phyloP scores from a whole-genome alignment of 768 basidiomycete species.

The Tylopilus vinaceipallidus region DNA sequence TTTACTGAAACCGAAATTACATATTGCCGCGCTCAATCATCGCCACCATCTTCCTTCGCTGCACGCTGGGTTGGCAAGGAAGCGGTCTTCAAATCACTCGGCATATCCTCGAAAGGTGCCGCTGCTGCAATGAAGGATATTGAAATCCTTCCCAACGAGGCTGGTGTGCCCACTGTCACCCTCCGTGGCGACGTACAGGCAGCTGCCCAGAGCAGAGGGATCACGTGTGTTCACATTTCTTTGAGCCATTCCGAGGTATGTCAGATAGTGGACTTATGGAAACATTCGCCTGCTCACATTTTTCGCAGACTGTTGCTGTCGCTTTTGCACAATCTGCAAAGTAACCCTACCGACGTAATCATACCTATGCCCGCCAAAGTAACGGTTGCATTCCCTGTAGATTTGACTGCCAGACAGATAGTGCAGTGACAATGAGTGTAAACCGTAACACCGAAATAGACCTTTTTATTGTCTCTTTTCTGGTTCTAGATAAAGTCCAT shows the following conservation, averaged over 20 bases:
- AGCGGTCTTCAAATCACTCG: conserved; percentile 94
- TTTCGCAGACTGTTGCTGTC: conserved; percentile 69
- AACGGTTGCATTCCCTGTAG: background rate
- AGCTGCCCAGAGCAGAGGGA: conserved; percentile 69
- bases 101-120: conserved; percentile 87
- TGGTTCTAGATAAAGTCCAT: conserved; percentile 41
- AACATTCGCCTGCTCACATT: conserved; percentile 16
- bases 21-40: conserved; percentile 87
- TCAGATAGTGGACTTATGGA: conserved; percentile 14
- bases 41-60: conserved; percentile 86
- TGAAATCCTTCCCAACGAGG: conserved; percentile 79
- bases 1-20: conserved; percentile 86
- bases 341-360: conserved; percentile 5
- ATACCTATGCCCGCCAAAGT: conserved; percentile 1
- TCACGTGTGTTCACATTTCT: conserved; percentile 76
- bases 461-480: background rate
- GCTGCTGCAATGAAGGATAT: conserved; percentile 96
- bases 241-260: conserved; percentile 90
- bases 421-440: conserved; percentile 1
- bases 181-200: conserved; percentile 78
- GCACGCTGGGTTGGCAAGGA: conserved; percentile 98
- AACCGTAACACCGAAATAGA: conserved; percentile 14
- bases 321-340: conserved; percentile 79
- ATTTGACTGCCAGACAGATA: background rate
- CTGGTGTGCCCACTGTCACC: conserved; percentile 76